A percentile compares a stretch with the other conserved stretches of the same genome.
Evolutionary conservation across 306 rosid genomes (phyloP).

Genomic region (Quercus gilva): DNA sequence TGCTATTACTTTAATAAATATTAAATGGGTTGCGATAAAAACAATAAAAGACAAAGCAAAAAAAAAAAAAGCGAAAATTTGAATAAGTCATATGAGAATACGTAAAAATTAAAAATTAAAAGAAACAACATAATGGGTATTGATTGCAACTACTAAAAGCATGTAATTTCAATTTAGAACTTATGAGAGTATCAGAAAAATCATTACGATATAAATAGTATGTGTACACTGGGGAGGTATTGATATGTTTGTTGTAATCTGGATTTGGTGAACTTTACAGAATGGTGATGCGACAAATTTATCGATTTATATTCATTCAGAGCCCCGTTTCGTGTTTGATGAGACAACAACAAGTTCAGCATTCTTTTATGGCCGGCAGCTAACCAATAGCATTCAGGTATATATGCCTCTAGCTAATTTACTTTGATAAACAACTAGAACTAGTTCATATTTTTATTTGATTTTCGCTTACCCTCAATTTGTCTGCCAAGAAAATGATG

Average conservation of each 20-base stretch:
- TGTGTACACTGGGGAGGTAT: background rate
- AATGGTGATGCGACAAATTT: slow-evolving; percentile 17
- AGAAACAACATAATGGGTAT: background rate
- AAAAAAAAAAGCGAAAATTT: background rate
- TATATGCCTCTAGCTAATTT: background rate
- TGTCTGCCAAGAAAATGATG: background rate
- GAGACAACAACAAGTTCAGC: slow-evolving; percentile 39
- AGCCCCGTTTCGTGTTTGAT: slow-evolving; percentile 42
- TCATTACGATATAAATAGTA: too few species aligned
- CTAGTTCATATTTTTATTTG: background rate
- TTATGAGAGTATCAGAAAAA: background rate
- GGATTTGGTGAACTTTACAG: background rate
- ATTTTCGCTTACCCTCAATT: background rate
- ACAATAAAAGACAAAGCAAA: background rate
- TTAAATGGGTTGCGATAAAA: background rate
- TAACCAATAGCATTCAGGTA: slow-evolving; percentile 43
- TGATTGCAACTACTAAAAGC: background rate
- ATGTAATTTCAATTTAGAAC: background rate
- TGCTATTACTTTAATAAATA: background rate
- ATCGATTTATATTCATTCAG: slow-evolving; percentile 37
- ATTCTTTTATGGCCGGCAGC: slow-evolving; percentile 37
- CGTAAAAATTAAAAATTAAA: background rate
- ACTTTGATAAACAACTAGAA: background rate
- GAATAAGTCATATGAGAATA: background rate
- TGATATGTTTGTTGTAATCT: background rate